Base-by-base conservation (phyloP, 352 stramenopile genomes). In the Globisporangium iwayamae region DNA sequence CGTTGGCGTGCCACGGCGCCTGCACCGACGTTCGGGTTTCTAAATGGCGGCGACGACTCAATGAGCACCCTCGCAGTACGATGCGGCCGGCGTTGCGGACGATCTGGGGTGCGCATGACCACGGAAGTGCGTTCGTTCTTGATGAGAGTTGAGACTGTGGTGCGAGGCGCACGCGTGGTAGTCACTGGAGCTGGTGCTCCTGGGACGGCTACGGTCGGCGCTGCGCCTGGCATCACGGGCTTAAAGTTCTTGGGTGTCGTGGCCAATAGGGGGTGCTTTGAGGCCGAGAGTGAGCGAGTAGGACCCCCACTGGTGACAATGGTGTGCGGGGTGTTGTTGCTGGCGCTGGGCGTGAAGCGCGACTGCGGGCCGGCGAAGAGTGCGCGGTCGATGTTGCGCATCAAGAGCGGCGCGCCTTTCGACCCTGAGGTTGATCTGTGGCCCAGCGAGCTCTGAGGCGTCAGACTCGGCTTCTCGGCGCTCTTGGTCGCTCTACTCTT, bases 71-170 rank as follows among this genome's bases (percentile, higher is more conserved):
- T 73, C 9, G 70, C 72, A 9, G 73, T 69, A 45, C 73, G 71
- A 32, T 63, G 71, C 55, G 72, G 65, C 5, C 73, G 68, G n/a
- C 83, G 70, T 28, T 89, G 85, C 10, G 87, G 85, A 46, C 85
- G 79, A 59, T 96, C 87, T 1, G 87, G 87, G 22, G 87, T 96
- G 34, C 85, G 73, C 77, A 92, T 89, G 16, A 96, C 78, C 4
- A 93, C 65, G 4, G 63, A 60, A 0, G 77, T 22, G 10, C 45
- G 67, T 34, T 62, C 30, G 53, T 51, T 51, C 62, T 56, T n/a
- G 53, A 58, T 13, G 34, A 70, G 39, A 18, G 56, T 64, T 9
- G 56, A 51, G 50, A 62, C 22, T 11, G 50, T 64, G 8, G 60
- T 66, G 57, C 56, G 63, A 39, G 56, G 28, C n/a, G 39, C 32